Evolutionary conservation across 441 rosid genomes (phyloP).

Genomic region (Euphorbia schlechtendalii): DNA sequence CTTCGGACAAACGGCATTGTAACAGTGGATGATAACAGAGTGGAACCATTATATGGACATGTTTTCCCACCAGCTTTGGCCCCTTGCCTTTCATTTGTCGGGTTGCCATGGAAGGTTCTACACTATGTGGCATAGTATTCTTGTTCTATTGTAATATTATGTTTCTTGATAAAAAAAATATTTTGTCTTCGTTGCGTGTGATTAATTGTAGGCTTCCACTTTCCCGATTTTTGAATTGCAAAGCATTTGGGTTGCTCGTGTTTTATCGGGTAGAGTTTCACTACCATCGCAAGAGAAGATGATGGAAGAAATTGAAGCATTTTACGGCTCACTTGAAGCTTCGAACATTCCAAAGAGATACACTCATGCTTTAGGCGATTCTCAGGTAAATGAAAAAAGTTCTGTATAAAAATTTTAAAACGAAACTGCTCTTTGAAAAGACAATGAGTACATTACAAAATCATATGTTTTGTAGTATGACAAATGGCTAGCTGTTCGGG

Average conservation of each 20-base stretch:
- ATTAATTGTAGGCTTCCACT: constrained; percentile 31
- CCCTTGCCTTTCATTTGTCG: constrained; percentile 67
- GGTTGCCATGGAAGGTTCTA: constrained; percentile 53
- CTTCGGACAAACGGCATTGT: constrained; percentile 50
- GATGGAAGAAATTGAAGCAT: constrained; percentile 46
- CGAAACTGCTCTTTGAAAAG: too few species aligned
- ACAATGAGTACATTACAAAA: too few species aligned
- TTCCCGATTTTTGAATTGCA: constrained; percentile 53
- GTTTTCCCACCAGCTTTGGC: constrained; percentile 58
- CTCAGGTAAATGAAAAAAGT: constrained; percentile 48
- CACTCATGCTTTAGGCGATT: constrained; percentile 32
- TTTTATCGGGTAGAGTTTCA: constrained; percentile 45
- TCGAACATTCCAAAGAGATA: constrained; percentile 46
- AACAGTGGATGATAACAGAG: constrained; percentile 57
- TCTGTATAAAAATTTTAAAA: too few species aligned
- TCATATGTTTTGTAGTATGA: constrained; percentile 28
- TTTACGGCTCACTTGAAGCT: constrained; percentile 44
- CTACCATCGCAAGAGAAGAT: constrained; percentile 57
- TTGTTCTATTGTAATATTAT: background rate
- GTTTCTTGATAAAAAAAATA: background rate
- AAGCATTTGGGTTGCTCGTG: constrained; percentile 79
- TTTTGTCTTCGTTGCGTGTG: background rate
- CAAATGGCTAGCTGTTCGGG: constrained; percentile 54
- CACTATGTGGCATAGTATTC: background rate
- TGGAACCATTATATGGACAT: constrained; percentile 66